Base-by-base conservation (phyloP, 179 eudicot genomes). In the Beta macrorhiza region DNA sequence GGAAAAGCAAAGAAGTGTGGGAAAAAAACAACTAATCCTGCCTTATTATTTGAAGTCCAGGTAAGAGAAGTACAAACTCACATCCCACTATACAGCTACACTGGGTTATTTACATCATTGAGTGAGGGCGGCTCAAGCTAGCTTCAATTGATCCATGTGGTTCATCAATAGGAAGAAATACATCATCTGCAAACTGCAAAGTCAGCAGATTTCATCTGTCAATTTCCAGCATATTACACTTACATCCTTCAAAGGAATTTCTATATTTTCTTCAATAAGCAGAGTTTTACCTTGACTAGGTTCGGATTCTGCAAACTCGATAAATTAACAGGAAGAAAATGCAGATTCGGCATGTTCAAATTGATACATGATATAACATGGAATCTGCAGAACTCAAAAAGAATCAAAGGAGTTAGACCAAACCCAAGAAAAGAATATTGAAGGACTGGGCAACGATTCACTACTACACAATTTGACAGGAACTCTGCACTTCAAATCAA, bases 91-190 rank as follows among this genome's bases (percentile, higher is more conserved):
- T 65, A 45, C 56, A 70, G 3, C 10, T 2, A 16, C 13, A 2
- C 29, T 67, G 45, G 13, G 15, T 45, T 47, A 10, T 75, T 83
- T 86, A 94, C 91, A 94, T 82, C 86, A 87, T 90, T 47, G 98
- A 93, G 74, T 80, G 85, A 67, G 86, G 79, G 61, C 98, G 97
- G 82, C 91, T 96, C 86, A 93, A 85, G 81, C 90, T 94, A 6
- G 99, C 99, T 88, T 92, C 92, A 45, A 96, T 96, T 5, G 99
- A 81, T 86, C 99, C 99, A 53, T 96, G 99, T 0, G 99, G 98
- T 85, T 96, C 99, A 85, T 90, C 96, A 17, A 97, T 94, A 20
- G 99, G 99, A 37, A 91, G 85, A 87, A 79, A 96, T 11, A 96
- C 97, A 85, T 96, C 98, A 74, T 96, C 92, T 29, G 89, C 90